phyloP scores from a whole-genome alignment of 169 alveolate genomes.

The Plasmodium malariae region DNA sequence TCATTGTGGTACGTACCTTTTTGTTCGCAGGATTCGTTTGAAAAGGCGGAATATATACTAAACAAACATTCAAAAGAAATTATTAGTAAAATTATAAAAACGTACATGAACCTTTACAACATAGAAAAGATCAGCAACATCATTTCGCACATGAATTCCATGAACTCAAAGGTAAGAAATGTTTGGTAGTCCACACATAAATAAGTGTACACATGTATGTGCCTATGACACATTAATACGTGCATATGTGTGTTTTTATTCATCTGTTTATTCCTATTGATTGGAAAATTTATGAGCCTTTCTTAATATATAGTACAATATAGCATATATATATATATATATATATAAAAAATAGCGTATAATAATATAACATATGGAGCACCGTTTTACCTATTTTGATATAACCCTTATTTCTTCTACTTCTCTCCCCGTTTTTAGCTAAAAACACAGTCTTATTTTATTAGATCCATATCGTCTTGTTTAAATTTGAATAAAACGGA shows the following conservation, averaged over 20 bases:
- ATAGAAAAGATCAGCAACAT: constrained; percentile 56
- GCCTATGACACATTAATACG: too few species aligned
- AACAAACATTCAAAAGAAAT: constrained; percentile 75
- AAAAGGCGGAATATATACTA: constrained; percentile 68
- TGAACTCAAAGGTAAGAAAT: constrained; percentile 49
- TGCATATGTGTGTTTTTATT: too few species aligned
- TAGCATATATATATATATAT: too few species aligned
- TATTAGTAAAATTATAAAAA: constrained; percentile 60
- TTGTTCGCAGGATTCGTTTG: constrained; percentile 48
- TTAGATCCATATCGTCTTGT: constrained; percentile 63
- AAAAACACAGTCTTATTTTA: constrained; percentile 61
- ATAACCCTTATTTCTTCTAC: not conserved
- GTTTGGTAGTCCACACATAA: too few species aligned
- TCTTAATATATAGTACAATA: too few species aligned
- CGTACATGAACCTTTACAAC: constrained; percentile 64
- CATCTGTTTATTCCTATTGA: too few species aligned
- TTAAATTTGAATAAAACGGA: constrained; percentile 62
- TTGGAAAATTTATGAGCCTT: too few species aligned
- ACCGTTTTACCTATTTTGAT: not conserved
- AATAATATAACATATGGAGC: not conserved
- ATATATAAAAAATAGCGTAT: too few species aligned
- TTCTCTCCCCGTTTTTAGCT: constrained; percentile 6
- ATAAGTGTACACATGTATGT: too few species aligned
- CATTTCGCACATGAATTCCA: constrained; percentile 67
- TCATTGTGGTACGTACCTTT: not conserved